These are phyloP conservation scores for Oryza longistaminata DNA, from an alignment of 176 grass and related monocot genomes.

Conservation along the genomic window DNA sequence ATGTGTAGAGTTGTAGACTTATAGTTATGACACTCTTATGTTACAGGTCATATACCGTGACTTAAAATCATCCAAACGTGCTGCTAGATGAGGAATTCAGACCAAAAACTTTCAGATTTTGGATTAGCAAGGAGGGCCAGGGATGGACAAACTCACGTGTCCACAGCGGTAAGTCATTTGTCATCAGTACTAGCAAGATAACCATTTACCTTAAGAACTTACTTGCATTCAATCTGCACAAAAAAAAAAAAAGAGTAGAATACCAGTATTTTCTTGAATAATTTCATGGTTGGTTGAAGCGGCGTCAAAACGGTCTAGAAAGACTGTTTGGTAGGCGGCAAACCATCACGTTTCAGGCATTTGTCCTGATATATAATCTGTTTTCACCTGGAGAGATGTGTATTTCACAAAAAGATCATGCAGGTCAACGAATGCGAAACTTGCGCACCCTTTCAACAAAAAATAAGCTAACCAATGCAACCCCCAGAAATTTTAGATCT, in stretches of 20 bases:
- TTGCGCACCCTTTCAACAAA: too few relatives aligned
- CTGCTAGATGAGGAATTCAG: constrained; percentile 55
- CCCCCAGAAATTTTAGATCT: too few relatives aligned
- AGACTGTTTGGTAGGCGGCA: background rate
- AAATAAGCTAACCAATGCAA: too few relatives aligned
- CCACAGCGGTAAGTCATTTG: background rate
- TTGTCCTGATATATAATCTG: background rate
- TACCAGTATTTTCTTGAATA: background rate
- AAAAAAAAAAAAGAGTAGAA: too few relatives aligned
- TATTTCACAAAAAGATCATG: too few relatives aligned
- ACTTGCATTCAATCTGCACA: too few relatives aligned
- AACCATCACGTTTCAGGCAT: background rate
- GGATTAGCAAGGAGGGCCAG: constrained; percentile 53
- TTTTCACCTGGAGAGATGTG: background rate
- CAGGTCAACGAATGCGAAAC: too few relatives aligned
- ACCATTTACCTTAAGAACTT: too few relatives aligned
- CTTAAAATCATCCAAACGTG: constrained; percentile 58
- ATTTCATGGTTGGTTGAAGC: background rate
- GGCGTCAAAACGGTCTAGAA: background rate
- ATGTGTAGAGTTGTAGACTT: background rate
- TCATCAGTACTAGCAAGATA: background rate
- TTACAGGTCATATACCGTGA: constrained; percentile 56
- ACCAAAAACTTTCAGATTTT: constrained; percentile 53
- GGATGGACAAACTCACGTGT: background rate
- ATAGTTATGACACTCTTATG: background rate